Percentiles rank a stretch among this genome's conserved stretches.
phyloP scores from a whole-genome alignment of 768 basidiomycete species.

The Xanthoconium stramineum region DNA sequence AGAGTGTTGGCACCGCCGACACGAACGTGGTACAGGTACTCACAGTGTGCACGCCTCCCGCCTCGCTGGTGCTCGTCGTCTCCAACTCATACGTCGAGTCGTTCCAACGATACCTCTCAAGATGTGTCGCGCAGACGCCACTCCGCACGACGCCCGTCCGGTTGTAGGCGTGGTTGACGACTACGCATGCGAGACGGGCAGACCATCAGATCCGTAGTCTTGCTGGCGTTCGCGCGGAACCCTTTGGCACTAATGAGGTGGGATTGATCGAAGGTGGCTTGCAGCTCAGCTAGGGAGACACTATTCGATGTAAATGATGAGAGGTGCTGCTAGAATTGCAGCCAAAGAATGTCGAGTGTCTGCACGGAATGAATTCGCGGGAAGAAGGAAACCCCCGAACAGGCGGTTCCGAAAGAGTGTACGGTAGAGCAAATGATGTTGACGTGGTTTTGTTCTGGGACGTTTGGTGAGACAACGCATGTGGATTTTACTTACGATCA shows the following conservation, averaged over 20 bases:
- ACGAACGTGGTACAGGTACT: not conserved
- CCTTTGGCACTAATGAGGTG: slow-evolving; percentile 39
- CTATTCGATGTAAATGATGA: not conserved
- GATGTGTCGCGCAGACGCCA: slow-evolving; percentile 21
- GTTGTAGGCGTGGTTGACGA: slow-evolving; percentile 48
- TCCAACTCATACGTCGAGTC: not conserved
- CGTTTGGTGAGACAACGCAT: not conserved
- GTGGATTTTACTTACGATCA: not conserved
- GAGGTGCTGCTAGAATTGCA: not conserved
- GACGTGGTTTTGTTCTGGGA: not conserved
- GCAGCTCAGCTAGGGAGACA: slow-evolving; percentile 28
- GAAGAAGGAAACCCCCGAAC: too few species aligned
- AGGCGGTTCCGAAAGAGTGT: not conserved
- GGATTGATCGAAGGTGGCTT: slow-evolving; percentile 41
- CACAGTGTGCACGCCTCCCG: not conserved
- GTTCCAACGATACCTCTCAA: slow-evolving; percentile 20
- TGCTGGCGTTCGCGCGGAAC: slow-evolving; percentile 23
- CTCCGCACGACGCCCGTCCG: too few species aligned
- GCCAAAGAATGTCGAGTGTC: not conserved
- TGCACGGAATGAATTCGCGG: not conserved
- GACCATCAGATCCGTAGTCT: slow-evolving; percentile 38
- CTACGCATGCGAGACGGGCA: slow-evolving; percentile 43
- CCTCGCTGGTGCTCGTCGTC: not conserved
- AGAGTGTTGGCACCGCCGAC: slow-evolving; percentile 1
- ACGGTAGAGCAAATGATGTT: not conserved